Base-by-base conservation (phyloP, 2,329 filamentous ascomycete species). In the Cryphonectria carpinicola region DNA sequence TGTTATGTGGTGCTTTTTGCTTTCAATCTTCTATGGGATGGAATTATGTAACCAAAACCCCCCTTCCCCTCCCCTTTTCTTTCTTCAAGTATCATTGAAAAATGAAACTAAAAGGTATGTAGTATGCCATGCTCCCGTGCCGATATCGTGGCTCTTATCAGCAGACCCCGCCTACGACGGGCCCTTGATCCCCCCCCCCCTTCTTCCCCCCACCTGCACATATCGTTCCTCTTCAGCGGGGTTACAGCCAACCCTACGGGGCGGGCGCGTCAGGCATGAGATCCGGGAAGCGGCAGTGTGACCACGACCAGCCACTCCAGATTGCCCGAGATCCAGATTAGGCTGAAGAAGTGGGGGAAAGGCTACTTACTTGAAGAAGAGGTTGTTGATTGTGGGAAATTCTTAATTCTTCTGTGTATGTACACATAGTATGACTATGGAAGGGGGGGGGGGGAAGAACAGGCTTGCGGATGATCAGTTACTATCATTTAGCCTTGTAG, bases 141-240 rank as follows among this genome's bases (percentile, higher is more conserved):
- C 63, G 63, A 52, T 65, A 65, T 65, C 63, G 63, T 65, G 63
- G 63, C 43, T 37, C 63, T 49, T 65, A 49, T 65, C 63, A 65
- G 63, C 39, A 52, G 63, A 52, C 63, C 41, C 63, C 63, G 41
- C 63, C 41, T 43, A 32, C 14, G 39, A 17, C 43, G 32, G 14
- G 46, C 22, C 43, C 17, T 2, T 8, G 19, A 17, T 28, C 28
- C 28, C 28, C 28, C 28, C 28, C 19, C 41, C 63, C 41, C 13
- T 19, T 49, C 28, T 28, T 2, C 32, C 61, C 61, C n/a, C 61
- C 61, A 64, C 61, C 61, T 46, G 61, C 19, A 22, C 43, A 25
- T 52, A 28, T 49, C 43, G n/a, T 41, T 14, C 13, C 39, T 28
- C 43, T 46, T 28, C 63, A 52, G 63, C 63, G 63, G 63, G 63